phyloP scores from a whole-genome alignment of 345 rosid species.

The Capsella bursapastoris region DNA sequence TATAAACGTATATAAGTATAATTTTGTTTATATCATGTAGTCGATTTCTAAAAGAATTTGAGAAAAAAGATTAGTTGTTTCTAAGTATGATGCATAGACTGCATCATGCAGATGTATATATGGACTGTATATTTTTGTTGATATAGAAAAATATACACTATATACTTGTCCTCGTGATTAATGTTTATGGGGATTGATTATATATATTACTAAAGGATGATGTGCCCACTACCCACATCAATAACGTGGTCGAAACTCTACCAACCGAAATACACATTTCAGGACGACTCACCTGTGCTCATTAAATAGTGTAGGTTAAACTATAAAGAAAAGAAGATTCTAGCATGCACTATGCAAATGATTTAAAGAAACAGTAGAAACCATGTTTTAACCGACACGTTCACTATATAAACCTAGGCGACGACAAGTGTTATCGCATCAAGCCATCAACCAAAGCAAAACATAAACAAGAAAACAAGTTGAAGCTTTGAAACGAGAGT shows the following conservation, averaged over 20 bases:
- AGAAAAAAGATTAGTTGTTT: no score
- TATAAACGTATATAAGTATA: no score
- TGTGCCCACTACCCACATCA: background rate
- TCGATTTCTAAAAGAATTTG: no score
- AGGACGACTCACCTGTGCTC: no score
- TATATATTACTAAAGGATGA: background rate
- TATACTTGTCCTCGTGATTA: no score
- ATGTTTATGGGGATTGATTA: background rate
- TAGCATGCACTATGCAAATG: conserved; percentile 23
- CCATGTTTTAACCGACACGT: background rate
- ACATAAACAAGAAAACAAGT: background rate
- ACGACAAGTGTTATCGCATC: conserved; percentile 16
- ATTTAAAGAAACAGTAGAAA: conserved; percentile 25
- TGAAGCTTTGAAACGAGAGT: background rate
- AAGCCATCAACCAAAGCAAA: conserved; percentile 24
- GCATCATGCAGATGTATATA: no score
- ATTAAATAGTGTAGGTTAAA: background rate
- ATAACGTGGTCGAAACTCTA: conserved; percentile 10
- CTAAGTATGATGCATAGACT: no score
- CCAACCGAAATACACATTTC: background rate
- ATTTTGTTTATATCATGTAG: no score
- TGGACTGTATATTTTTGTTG: no score
- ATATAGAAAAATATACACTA: no score
- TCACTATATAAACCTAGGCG: conserved; percentile 21
- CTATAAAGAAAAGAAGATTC: background rate